These are phyloP conservation scores for Lichtheimia hyalospora DNA, from an alignment of 371 early-diverging fungal genomes.

Conservation along the genomic window DNA sequence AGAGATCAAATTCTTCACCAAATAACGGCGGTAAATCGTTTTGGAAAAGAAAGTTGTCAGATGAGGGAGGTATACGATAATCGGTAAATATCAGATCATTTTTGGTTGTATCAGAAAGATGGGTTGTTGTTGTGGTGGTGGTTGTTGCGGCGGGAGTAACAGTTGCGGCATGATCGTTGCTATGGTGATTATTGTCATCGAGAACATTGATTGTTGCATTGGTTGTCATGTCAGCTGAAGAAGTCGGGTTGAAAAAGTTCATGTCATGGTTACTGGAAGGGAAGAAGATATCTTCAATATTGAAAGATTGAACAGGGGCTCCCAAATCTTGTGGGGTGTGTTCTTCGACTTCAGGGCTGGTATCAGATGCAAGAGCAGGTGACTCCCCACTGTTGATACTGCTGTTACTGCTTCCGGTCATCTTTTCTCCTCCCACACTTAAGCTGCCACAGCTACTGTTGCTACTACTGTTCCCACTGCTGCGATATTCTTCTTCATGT, in stretches of 20 bases:
- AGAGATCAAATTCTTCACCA: constrained; percentile 24
- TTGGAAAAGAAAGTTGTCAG: constrained; percentile 23
- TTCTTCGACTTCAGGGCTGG: not conserved
- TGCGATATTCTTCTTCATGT: constrained; percentile 7
- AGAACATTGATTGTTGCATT: too few species aligned
- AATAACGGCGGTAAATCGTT: constrained; percentile 27
- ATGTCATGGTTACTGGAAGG: not conserved
- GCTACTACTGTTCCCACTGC: constrained; percentile 1
- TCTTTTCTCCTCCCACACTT: not conserved
- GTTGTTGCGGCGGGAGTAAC: not conserved
- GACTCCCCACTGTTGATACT: constrained; percentile 1
- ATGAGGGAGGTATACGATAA: constrained; percentile 19
- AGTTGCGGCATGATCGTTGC: not conserved
- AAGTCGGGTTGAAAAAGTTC: not conserved
- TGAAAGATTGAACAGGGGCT: not conserved
- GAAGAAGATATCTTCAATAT: not conserved
- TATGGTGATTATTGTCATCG: too few species aligned
- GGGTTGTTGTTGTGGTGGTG: not conserved
- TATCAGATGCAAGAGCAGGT: constrained; percentile 1
- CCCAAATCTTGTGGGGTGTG: not conserved
- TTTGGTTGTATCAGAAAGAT: not conserved
- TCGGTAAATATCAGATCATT: constrained; percentile 31
- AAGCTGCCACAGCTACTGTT: constrained; percentile 6
- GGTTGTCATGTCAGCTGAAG: not conserved
- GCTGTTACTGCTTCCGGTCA: constrained; percentile 4